Base-by-base conservation (phyloP, 176 grass and related monocot genomes). In the Elymus sibiricus region DNA sequence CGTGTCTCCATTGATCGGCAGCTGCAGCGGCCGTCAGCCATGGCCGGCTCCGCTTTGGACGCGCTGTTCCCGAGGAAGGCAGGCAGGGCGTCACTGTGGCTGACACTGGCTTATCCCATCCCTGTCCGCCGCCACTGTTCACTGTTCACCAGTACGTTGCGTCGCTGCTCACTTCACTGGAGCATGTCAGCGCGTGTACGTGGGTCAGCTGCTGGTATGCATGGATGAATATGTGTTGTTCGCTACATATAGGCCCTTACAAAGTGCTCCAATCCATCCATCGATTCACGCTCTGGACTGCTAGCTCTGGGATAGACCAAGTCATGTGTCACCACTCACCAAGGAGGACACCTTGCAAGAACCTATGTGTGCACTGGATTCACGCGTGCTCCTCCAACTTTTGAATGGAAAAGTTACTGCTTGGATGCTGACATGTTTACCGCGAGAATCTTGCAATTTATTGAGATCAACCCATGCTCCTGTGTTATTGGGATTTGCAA, bases 91-190 rank as follows among this genome's bases (percentile, higher is more conserved):
- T 56, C 46, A 58, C 74, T 77, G 74, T 77, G 47, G 47, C 74
- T 77, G 74, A 56, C 74, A 55, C 74, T 22, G 74, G 16, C 74
- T 77, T 51, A 77, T 77, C 74, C 74, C 74, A 77, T 77, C 47
- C 74, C 3, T 77, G 74, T 77, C 73, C 34, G 66, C 68, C 43
- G 26, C 25, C n/a, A 31, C 28, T 13, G 1, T 15, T 64, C 74
- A 77, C 71, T 74, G 71, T 74, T 74, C 70, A 4, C 40, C 12
- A 27, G 40, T 13, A 42, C 40, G 40, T 42, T 42, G 40, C 21
- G 21, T 55, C 17, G 4, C 55, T 58, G 55, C 55, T 58, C 55
- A 21, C 21, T 58, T 22, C 55, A 58, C 19, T 58, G 55, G 55
- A 58, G 55, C 19, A 19, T 58, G 55, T 58, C 55, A 58, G 55